Conservation (phyloP, 805 yeast genomes). For the Ogataea thermomethanolica region DNA sequence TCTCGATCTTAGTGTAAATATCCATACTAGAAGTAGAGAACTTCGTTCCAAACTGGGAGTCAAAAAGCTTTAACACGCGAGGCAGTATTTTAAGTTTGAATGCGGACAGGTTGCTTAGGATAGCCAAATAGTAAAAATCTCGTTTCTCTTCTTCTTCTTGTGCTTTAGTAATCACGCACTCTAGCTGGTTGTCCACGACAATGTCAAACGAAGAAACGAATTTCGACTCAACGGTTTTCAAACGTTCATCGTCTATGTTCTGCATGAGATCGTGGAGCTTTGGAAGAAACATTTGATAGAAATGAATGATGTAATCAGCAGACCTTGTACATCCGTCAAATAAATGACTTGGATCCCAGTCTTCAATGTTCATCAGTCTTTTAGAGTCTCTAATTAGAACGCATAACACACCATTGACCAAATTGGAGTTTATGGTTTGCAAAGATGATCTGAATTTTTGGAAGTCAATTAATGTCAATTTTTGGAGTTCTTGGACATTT, state of each 20-base stretch:
- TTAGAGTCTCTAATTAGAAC: conserved; percentile 26
- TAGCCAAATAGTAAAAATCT: conserved; percentile 29
- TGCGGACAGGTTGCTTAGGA: conserved; percentile 52
- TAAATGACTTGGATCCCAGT: conserved; percentile 33
- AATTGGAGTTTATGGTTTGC: conserved; percentile 22
- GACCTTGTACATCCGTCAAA: conserved; percentile 35
- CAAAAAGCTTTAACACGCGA: conserved; percentile 45
- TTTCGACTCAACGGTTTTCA: conserved; percentile 31
- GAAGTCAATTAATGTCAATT: conserved; percentile 23
- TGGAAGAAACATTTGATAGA: conserved; percentile 36
- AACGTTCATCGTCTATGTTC: conserved; percentile 15
- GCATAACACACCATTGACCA: conserved; percentile 27
- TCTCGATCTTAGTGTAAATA: conserved; percentile 42
- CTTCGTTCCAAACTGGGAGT: conserved; percentile 45
- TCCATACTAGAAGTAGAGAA: conserved; percentile 41
- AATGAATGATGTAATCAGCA: conserved; percentile 37
- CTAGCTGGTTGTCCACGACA: conserved; percentile 42
- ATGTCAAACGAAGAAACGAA: conserved; percentile 35
- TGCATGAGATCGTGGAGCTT: conserved; percentile 27
- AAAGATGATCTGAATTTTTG: conserved; percentile 28
- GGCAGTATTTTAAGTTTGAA: conserved; percentile 48
- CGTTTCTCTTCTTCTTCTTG: conserved; percentile 9
- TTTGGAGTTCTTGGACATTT: conserved; percentile 35
- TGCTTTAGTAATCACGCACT: conserved; percentile 39
- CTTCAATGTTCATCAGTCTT: conserved; percentile 33